These are phyloP conservation scores for Furcasterigmium sp. DNA, from an alignment of 2,329 filamentous ascomycete species.

Conservation along the genomic window DNA sequence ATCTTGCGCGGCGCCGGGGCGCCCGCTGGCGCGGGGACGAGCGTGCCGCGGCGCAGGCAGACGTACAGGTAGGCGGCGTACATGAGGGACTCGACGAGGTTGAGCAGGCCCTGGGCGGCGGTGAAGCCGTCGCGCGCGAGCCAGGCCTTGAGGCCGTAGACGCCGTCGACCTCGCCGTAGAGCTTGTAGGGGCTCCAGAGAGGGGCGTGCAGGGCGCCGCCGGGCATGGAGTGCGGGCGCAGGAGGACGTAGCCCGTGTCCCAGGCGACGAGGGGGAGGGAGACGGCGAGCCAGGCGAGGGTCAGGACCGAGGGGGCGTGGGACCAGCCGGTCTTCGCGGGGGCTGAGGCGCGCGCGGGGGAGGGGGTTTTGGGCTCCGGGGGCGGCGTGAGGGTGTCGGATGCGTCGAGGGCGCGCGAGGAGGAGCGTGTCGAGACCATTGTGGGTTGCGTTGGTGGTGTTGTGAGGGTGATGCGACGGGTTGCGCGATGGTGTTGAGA, in stretches of 20 bases:
- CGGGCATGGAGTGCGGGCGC: slow-evolving; percentile 77
- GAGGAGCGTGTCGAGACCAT: slow-evolving; percentile 34
- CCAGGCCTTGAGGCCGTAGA: slow-evolving; percentile 75
- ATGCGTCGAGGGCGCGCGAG: slow-evolving; percentile 19
- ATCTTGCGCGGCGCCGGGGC: slow-evolving; percentile 19
- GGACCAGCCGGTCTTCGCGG: slow-evolving; percentile 8
- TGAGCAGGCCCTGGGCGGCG: slow-evolving; percentile 65
- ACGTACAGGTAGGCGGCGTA: slow-evolving; percentile 53
- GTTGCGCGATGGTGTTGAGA: no score
- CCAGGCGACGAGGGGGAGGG: slow-evolving; percentile 75
- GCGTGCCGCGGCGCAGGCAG: slow-evolving; percentile 20
- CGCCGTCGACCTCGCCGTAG: slow-evolving; percentile 73
- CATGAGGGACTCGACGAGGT: slow-evolving; percentile 60
- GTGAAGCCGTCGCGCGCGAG: slow-evolving; percentile 68
- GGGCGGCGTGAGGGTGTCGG: slow-evolving; percentile 7
- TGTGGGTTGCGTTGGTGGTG: slow-evolving; percentile 3
- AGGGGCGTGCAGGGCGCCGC: slow-evolving; percentile 65
- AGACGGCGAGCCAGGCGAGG: slow-evolving; percentile 68
- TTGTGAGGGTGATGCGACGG: no score
- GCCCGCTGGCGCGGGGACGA: slow-evolving; percentile 13
- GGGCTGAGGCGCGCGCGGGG: neutral
- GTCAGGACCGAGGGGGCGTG: slow-evolving; percentile 41
- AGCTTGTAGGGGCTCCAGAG: slow-evolving; percentile 74
- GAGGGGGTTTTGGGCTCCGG: neutral
- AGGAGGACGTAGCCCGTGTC: slow-evolving; percentile 74